Evolutionary conservation across 768 basidiomycete species (phyloP), one percentile per base, ranked within the genome.

Genomic region (Boletus bicolor): DNA sequence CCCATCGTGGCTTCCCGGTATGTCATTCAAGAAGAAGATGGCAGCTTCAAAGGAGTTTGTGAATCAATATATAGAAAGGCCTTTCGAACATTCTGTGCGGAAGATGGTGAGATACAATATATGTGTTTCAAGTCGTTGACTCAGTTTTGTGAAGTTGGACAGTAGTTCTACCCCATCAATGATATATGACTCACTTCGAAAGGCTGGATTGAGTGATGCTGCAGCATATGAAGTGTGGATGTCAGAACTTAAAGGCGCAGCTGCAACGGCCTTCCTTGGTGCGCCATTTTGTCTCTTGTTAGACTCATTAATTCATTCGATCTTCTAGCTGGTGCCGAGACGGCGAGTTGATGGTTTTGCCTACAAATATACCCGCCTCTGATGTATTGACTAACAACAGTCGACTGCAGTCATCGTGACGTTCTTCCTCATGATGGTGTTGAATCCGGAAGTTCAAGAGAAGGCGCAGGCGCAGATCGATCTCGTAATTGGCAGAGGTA

Each of bases 401-500:
- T 38, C 55, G 0, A 32, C 44, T 15, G 26, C 57, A 1, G 34
- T 30, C 17, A 12, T 60, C 3, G 44, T 46, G 56, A 38, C 19
- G 4, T 63, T 61, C 48, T 58, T 58, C 26, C 38, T 61, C 6
- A 38, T 55, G 56, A 51, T 61, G 41, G 32, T 55, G 41, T 26
- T 53, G 24, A 53, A 48, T 9, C 55, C 56, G 4, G 24, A 24
- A 21, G 53, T 17, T 4, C 61, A 62, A 30, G 46, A 57, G 19
- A 62, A 58, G 11, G 60, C 56, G 7, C 60, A 61, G 2, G 42
- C 55, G 14, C 51, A 63, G 8, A 61, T 63, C 10, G 47, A 61
- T 17, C 12, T 30, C 5, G 57, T 61, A 1, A 38, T 61, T 1
- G 57, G 59, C 15, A 45, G 35, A 12, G n/a, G 24, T 1, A 45